A percentile compares a stretch with the other conserved stretches of the same genome.
Conservation (phyloP, 192 early-diverging fungal genomes). For the Coemansia sp. region DNA sequence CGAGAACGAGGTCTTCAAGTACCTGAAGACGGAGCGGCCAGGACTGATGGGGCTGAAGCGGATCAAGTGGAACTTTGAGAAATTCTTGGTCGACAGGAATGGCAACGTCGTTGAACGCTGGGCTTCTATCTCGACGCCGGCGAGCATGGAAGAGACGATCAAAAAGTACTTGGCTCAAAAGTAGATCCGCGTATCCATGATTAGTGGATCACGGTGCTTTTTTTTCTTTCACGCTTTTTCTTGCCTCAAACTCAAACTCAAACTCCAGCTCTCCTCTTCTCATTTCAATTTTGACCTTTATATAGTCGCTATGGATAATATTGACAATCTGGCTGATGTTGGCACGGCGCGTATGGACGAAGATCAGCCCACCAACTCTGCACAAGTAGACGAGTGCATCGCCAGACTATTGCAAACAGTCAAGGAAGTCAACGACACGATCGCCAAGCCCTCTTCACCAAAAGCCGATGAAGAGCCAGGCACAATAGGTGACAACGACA, state of each 20-base stretch:
- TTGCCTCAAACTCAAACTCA: not conserved
- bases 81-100: constrained; percentile 69
- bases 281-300: not conserved
- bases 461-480: not conserved
- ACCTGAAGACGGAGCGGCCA: constrained; percentile 58
- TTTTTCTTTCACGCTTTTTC: constrained; percentile 2
- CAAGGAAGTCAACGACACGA: constrained; percentile 13
- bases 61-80: constrained; percentile 87
- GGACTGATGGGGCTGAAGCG: constrained; percentile 55
- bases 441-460: not conserved
- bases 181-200: not conserved
- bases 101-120: constrained; percentile 68
- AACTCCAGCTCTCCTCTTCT: not conserved
- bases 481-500: not conserved
- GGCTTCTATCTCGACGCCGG: constrained; percentile 62
- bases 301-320: not conserved
- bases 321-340: constrained; percentile 1
- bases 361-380: not conserved
- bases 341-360: not conserved
- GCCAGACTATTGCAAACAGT: constrained; percentile 19
- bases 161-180: constrained; percentile 53
- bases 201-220: not conserved
- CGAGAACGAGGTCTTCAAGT: constrained; percentile 63
- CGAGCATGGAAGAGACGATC: constrained; percentile 59
- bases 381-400: not conserved